Evolutionary conservation across 169 alveolate genomes (phyloP), one percentile per base, ranked within the genome.

Genomic region (Ichthyophthirius multifiliis): DNA sequence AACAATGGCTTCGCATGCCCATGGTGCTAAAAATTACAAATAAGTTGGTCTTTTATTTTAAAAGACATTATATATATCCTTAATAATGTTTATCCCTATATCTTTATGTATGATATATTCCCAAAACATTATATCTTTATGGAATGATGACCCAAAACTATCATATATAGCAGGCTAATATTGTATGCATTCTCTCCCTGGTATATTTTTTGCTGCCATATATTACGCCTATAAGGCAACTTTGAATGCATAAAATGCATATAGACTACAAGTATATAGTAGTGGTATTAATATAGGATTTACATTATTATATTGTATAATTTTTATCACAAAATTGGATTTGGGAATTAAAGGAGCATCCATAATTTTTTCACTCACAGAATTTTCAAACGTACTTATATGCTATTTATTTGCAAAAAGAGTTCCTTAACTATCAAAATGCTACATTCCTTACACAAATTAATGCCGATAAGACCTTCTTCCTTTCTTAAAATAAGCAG

Each of bases 191-290:
- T n/a, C 4, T 18, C 23, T 55, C 2, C 71, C 71, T 3, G 71
- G 71, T 5, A 27, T 55, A n/a, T 55, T 55, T 23, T 2, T 55
- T 15, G 71, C 71, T 27, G 23, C 71, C 13, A 27, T 55, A 27
- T 55, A 55, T 23, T 55, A 55, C 31, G 34, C 71, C 18, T 27
- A n/a, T n/a, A 55, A 18, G 31, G 83, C 67, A 0, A 48, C 45
- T 27, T 62, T 76, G 65, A 76, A 76, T 31, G 83, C 71, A 9
- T 37, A 76, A 31, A 76, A 76, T 30, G 62, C 41, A 35, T 76
- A 76, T 35, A 76, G 67, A 13, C 63, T 48, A 13, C 15, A 76
- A 43, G 65, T 76, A 3, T 76, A 76, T 31, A 76, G 76, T 15
- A 32, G 67, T 31, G 34, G 48, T 32, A 65, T 76, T 4, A 76